Conservation (phyloP, 805 yeast species). For the Wickerhamiella spandovensis region DNA sequence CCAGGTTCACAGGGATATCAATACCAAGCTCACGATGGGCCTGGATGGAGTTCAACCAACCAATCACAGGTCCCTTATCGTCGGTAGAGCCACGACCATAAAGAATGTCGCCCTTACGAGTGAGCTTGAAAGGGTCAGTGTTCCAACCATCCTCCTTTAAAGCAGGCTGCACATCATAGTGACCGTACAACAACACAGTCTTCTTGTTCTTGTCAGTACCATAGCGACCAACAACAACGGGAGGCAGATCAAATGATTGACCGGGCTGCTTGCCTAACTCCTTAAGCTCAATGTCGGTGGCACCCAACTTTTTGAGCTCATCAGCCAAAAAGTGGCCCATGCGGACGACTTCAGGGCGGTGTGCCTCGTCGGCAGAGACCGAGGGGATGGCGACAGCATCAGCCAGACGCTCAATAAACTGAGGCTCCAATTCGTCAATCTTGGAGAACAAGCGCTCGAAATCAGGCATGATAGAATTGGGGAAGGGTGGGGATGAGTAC, state of each 20-base stretch:
- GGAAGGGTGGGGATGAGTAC: background rate
- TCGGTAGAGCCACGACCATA: conserved; percentile 94
- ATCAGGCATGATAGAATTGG: conserved; percentile 10
- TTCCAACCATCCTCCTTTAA: conserved; percentile 85
- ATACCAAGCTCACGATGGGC: conserved; percentile 77
- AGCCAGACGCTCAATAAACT: conserved; percentile 40
- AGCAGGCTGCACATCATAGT: conserved; percentile 98
- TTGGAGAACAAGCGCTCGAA: conserved; percentile 33
- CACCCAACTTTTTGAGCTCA: conserved; percentile 63
- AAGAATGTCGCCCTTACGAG: conserved; percentile 48
- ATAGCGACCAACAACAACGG: conserved; percentile 79
- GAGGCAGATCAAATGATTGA: conserved; percentile 64
- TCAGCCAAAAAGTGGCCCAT: conserved; percentile 73
- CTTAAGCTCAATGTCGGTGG: conserved; percentile 65
- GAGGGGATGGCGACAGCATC: conserved; percentile 92
- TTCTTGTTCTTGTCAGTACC: conserved; percentile 76
- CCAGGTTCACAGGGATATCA: conserved; percentile 86
- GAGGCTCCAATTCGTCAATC: conserved; percentile 62
- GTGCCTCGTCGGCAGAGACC: conserved; percentile 78
- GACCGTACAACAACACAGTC: conserved; percentile 87
- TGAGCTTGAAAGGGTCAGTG: conserved; percentile 75
- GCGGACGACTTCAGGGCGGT: conserved; percentile 77
- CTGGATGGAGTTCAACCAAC: conserved; percentile 87
- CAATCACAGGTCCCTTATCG: conserved; percentile 96
- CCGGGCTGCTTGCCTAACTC: conserved; percentile 77